Base-by-base conservation (phyloP, 768 basidiomycete species). In the Lactarius pseudohatsudake region DNA sequence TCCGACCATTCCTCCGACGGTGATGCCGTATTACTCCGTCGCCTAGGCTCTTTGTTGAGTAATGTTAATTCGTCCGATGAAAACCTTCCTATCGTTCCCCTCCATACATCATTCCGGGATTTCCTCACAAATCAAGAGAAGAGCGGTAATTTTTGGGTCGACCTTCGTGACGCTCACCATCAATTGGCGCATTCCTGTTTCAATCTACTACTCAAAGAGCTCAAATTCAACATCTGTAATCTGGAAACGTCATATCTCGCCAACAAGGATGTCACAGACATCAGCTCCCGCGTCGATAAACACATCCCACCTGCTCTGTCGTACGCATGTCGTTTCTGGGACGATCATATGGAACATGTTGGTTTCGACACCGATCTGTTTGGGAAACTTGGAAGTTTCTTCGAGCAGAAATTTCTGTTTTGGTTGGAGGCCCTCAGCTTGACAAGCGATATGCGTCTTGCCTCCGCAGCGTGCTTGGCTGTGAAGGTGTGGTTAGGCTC, bases 241-340 rank as follows among this genome's bases (percentile, higher is more conserved):
- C 60, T 61, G 2, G 60, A 61, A 28, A 30, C 38, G 1, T 61
- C 60, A 32, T 47, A 47, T 36, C 43, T 28, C 7, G 26, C 32
- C 7, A 61, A 61, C 45, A 18, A 34, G 6, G 45, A 61, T 34
- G 11, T 61, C 8, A 4, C 5, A 6, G 60, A 61, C 28, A 20
- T 61, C n/a, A 15, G 28, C 1, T 47, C 30, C 9, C 45, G 18
- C 3, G 13, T 61, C 4, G 15, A 15, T 15, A 34, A 47, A 61
- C 15, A 53, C 43, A 53, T 61, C 20, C 32, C 41, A 30, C 26
- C 43, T 36, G 40, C 45, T 47, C 43, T 61, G 10, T 20, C 3
- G 5, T 61, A 61, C 32, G 60, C 45, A 6, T 61, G 60, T 43
- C 15, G 26, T 47, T 61, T 34, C 60, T 61, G 60, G 60, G 45